Evolutionary conservation across 2,329 filamentous ascomycete species (phyloP).

Genomic region (Hypocrella siamensis): DNA sequence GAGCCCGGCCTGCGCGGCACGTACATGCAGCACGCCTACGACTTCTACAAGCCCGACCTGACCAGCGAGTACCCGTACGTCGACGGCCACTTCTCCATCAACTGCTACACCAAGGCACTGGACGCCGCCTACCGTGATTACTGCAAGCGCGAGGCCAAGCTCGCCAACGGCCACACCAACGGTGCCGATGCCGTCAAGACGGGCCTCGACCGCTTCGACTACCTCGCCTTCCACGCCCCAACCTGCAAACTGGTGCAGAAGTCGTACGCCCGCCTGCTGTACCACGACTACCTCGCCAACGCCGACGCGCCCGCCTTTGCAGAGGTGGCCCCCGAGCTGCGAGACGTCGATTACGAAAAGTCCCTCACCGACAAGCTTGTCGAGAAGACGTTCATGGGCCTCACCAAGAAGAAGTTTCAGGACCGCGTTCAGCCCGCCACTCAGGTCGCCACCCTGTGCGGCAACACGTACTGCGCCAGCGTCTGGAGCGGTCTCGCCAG

Average conservation of each 20-base stretch:
- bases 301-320: conserved; percentile 52
- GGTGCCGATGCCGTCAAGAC: conserved; percentile 34
- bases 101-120: conserved; percentile 68
- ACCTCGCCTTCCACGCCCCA: conserved; percentile 68
- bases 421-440: conserved; percentile 61
- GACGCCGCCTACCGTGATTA: conserved; percentile 73
- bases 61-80: conserved; percentile 79
- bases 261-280: conserved; percentile 68
- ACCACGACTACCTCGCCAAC: conserved; percentile 70
- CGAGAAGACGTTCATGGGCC: conserved; percentile 73
- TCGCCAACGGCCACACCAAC: conserved; percentile 36
- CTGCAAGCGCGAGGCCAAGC: conserved; percentile 52
- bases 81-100: conserved; percentile 69
- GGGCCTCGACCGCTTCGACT: conserved; percentile 66
- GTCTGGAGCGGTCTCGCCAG: conserved; percentile 64
- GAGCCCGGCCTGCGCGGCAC: conserved; percentile 67
- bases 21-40: conserved; percentile 74
- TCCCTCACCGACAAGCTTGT: conserved; percentile 68
- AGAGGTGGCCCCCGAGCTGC: conserved; percentile 60
- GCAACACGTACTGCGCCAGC: conserved; percentile 54
- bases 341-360: conserved; percentile 64
- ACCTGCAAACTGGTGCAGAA: conserved; percentile 81
- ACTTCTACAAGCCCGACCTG: conserved; percentile 83
- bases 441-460: conserved; percentile 63
- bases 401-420: conserved; percentile 72